A percentile compares a stretch with the other conserved stretches of the same genome.
Conservation (phyloP, 805 yeast species). For the Zygoascus flipseniorum region DNA sequence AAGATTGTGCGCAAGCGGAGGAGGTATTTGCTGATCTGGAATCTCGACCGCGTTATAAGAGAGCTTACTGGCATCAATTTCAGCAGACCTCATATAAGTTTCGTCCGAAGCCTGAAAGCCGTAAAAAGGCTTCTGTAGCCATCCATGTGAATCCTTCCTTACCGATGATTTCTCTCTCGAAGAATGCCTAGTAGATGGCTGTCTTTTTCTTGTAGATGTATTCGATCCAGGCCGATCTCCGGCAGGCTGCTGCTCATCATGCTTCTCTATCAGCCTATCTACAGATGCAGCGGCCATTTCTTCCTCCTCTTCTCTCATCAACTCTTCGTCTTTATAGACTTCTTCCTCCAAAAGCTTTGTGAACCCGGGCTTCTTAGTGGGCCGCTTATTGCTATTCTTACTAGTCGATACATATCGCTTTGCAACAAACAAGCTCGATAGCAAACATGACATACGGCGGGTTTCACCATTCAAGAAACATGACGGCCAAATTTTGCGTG, state of each 20-base stretch:
- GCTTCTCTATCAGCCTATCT: neutral
- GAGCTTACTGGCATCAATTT: conserved; percentile 5
- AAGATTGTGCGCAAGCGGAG: conserved; percentile 56
- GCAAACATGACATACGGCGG: too few species aligned
- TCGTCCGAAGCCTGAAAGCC: neutral
- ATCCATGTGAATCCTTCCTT: neutral
- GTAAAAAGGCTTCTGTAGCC: neutral
- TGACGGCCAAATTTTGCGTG: too few species aligned
- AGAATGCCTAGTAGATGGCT: too few species aligned
- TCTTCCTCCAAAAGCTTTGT: neutral
- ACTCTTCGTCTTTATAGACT: neutral
- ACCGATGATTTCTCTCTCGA: too few species aligned
- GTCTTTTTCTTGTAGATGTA: too few species aligned
- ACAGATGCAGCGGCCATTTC: neutral
- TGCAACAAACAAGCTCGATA: neutral
- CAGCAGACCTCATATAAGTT: neutral
- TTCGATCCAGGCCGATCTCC: too few species aligned
- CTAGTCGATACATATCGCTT: neutral
- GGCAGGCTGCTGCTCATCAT: neutral
- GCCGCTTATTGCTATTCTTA: neutral
- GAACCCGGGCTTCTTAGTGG: neutral
- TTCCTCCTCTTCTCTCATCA: conserved; percentile 1
- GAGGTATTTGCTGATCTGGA: conserved; percentile 27
- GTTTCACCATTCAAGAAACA: too few species aligned
- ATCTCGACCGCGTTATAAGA: conserved; percentile 11